Evolutionary conservation across 768 basidiomycete species (phyloP), one percentile per base, ranked within the genome.

Genomic region (Lentinula sp.): DNA sequence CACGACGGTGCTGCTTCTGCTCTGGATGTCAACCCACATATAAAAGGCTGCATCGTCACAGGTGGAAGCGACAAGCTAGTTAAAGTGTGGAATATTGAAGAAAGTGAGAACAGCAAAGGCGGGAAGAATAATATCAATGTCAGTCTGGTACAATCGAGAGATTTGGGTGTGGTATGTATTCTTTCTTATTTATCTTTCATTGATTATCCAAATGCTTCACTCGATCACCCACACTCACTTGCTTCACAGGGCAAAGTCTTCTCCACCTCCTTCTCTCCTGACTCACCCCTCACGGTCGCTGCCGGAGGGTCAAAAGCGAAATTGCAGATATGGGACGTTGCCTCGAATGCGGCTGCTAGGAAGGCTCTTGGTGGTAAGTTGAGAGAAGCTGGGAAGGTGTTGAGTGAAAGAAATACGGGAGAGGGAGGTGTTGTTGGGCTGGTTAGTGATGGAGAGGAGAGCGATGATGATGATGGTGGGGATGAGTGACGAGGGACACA

Each of bases 31-130:
- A 97, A 93, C 70, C 87, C 94, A 4, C 87, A 93, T 68, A 81
- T 98, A 43, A 86, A 84, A 58, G 97, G 97, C 1, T 95, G 92
- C 72, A 78, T 99, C 65, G 93, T 83, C 16, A 98, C 97, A 0
- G 97, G 96, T 18, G 97, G 97, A 2, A 87, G 89, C 18, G 97
- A 98, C 78, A 97, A 95, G 70, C 76, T 93, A 37, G 92, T 97
- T 70, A 98, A 98, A 73, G 80, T 98, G 4, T 99, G 97, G 97
- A 98, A 98, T 69, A 78, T 96, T 51, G 78, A 76, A 46, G 88
- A 90, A 62, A 85, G 85, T 50, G 79, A 79, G 16, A 78, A 76
- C 5, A 86, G 82, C 31, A 90, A 89, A n/a, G 78, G 76, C 6
- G 86, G 82, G 32, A 90, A 89, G 75, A 79, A 84, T 37, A 84